Conservation (phyloP, 163 green algal species). For the Scenedesmus sp. region DNA sequence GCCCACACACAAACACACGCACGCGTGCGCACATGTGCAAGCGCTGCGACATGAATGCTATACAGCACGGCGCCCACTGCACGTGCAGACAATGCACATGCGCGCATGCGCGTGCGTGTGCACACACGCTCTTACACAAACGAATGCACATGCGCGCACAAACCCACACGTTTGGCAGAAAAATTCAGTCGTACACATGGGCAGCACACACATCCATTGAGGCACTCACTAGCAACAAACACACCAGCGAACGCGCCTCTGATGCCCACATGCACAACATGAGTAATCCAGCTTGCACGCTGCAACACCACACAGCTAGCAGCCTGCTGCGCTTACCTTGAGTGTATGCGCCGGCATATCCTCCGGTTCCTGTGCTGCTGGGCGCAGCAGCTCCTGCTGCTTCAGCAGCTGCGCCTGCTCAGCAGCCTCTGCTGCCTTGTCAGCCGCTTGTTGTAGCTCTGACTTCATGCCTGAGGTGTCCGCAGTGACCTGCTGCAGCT, state of each 20-base stretch:
- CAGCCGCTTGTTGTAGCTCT: neutral
- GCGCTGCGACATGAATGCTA: no score
- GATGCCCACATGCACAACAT: neutral
- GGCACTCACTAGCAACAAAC: neutral
- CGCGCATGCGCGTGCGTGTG: neutral
- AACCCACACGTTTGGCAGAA: no score
- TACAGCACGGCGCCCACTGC: no score
- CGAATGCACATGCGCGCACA: neutral
- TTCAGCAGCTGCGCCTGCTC: slow-evolving; percentile 15
- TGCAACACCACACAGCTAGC: neutral
- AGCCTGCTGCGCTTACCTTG: neutral
- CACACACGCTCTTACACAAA: neutral
- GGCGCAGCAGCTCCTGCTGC: neutral
- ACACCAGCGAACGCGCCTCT: neutral
- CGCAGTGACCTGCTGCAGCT: neutral
- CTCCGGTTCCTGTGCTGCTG: neutral
- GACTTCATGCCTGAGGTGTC: neutral
- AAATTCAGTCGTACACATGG: neutral
- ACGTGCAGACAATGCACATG: no score
- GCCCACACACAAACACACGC: no score
- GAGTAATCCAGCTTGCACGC: neutral
- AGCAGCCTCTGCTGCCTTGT: slow-evolving; percentile 1
- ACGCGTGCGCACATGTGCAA: no score
- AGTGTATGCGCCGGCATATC: neutral
- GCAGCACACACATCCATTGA: neutral